These are phyloP conservation scores for Euphrasia arctica DNA, from an alignment of 305 asterid genomes.

Conservation along the genomic window DNA sequence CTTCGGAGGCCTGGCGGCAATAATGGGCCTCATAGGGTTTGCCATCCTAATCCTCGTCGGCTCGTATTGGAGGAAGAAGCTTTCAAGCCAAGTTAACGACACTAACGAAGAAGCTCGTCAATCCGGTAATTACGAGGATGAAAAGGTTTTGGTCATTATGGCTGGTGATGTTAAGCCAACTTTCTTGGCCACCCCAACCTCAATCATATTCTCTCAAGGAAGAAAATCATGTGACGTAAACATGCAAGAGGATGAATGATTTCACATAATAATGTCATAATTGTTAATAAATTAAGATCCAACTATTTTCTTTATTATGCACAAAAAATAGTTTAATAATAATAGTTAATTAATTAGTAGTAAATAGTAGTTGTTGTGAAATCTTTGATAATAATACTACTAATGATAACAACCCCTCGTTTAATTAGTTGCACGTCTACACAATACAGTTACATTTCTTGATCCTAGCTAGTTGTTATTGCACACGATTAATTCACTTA, in stretches of 20 bases:
- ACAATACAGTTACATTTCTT: too few species aligned
- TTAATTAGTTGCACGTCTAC: too few species aligned
- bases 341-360: too few species aligned
- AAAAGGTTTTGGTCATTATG: constrained; percentile 41
- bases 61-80: constrained; percentile 34
- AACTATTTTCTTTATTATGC: too few species aligned
- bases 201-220: constrained; percentile 3
- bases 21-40: constrained; percentile 36
- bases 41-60: constrained; percentile 41
- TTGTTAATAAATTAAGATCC: neutral
- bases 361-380: too few species aligned
- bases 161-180: constrained; percentile 44
- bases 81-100: constrained; percentile 25
- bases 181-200: constrained; percentile 34
- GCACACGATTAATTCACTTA: too few species aligned
- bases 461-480: too few species aligned
- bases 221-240: too few species aligned
- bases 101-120: neutral
- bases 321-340: too few species aligned
- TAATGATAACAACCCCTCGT: too few species aligned
- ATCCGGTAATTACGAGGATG: constrained; percentile 24
- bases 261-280: neutral
- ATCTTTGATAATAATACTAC: too few species aligned
- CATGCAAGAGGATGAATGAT: too few species aligned
- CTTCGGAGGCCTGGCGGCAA: constrained; percentile 44